phyloP scores from a whole-genome alignment of 1,284 basidiomycete genomes.

The Anthracocystis walkeri region DNA sequence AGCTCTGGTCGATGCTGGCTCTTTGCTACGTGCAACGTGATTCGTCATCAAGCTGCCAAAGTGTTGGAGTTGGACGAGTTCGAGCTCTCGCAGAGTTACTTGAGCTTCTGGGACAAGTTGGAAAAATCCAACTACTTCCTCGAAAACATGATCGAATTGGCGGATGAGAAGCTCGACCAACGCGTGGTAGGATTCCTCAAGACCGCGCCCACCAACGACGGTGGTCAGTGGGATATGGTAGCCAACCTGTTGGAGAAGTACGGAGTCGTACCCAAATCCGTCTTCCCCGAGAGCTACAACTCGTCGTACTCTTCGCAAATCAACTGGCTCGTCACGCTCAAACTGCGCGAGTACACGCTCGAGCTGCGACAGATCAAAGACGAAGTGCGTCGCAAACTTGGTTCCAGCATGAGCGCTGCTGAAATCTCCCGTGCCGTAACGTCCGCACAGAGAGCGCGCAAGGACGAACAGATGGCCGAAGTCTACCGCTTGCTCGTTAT shows the following conservation, averaged over 20 bases:
- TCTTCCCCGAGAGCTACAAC: conserved; percentile 88
- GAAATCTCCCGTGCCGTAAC: conserved; percentile 44
- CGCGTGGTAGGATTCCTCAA: conserved; percentile 83
- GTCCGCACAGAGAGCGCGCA: conserved; percentile 73
- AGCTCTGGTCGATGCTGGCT: conserved; percentile 68
- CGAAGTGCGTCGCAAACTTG: conserved; percentile 66
- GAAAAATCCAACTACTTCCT: conserved; percentile 96
- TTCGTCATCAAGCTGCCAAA: conserved; percentile 86
- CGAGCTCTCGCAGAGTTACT: conserved; percentile 83
- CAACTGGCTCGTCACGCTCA: conserved; percentile 84
- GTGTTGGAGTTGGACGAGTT: conserved; percentile 86
- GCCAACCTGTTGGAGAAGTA: conserved; percentile 76
- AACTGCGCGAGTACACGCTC: conserved; percentile 89
- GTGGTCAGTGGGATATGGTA: conserved; percentile 81
- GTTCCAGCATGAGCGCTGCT: conserved; percentile 59
- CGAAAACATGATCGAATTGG: conserved; percentile 85
- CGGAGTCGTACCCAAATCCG: conserved; percentile 72
- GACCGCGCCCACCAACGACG: conserved; percentile 84
- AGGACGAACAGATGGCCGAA: conserved; percentile 85
- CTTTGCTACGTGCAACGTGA: conserved; percentile 75
- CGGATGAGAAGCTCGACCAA: conserved; percentile 83
- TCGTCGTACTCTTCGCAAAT: conserved; percentile 81
- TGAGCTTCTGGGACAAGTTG: conserved; percentile 74
- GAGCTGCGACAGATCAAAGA: conserved; percentile 78
- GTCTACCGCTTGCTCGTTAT: conserved; percentile 88